Evolutionary conservation across 176 grass and related monocot genomes (phyloP), one percentile per base, ranked within the genome.

Genomic region (Carex cristatella): DNA sequence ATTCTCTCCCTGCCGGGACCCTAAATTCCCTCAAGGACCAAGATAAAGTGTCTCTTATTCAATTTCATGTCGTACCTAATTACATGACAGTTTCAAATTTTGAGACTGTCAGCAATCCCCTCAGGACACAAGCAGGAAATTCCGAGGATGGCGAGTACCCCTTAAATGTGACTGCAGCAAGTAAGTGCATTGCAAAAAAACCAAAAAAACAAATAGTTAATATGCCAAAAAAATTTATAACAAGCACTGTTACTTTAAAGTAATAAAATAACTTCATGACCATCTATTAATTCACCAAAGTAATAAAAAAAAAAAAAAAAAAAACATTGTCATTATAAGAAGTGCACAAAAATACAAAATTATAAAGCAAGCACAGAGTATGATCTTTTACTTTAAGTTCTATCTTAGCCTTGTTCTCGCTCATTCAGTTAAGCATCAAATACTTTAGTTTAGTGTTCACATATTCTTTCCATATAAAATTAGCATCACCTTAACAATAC

Each of bases 71-170:
- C 10, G 31, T 99, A 12, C 89, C 91, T 42, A 81, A 86, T 4
- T 46, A 64, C 54, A 44, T 94, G 72, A 59, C 93, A 32, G 79
- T 68, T 82, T 74, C 91, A 18, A 87, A 99, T 84, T 95, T 99
- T 69, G 79, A 94, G 58, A 99, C 96, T 1, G 93, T 93, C 3
- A 99, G 93, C 93, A 99, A 99, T 86, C 96, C 96, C 14, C 60
- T 99, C 6, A 87, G 91, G 31, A 99, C 96, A 59, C 93, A 99
- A 70, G 96, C 96, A 11, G 96, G 96, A 2, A 90, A 88, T 86
- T 64, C 37, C 18, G 72, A 71, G 19, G 86, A 86, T 3, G 93
- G 90, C 7, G 76, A 91, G 83, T 95, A 85, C 85, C 90, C 93
- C 16, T 86, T 99, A 56, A 99, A 99, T 83, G 84, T 99, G 31